These are phyloP conservation scores for Quercus cerris DNA, from an alignment of 306 rosid genomes.

Conservation along the genomic window DNA sequence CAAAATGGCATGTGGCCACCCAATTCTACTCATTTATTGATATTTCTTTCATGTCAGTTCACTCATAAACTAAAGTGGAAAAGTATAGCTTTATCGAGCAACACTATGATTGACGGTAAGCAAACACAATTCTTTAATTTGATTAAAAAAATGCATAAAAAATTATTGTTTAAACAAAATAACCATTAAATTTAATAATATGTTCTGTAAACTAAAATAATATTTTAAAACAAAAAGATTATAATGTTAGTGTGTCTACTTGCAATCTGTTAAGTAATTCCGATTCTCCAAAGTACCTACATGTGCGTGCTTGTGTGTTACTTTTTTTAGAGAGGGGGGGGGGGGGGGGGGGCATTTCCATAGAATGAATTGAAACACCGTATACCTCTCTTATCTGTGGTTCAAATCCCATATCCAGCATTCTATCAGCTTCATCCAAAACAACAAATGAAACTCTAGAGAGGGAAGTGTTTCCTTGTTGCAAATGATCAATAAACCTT, in stretches of 20 bases:
- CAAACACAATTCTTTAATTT: background rate
- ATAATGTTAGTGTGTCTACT: background rate
- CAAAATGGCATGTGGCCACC: background rate
- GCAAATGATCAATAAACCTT: constrained; percentile 84
- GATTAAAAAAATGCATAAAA: background rate
- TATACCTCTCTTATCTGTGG: constrained; percentile 82
- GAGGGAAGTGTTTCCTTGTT: constrained; percentile 78
- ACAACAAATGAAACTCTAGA: constrained; percentile 80
- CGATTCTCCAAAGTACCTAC: background rate
- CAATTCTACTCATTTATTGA: background rate
- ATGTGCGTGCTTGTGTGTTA: too few relatives aligned
- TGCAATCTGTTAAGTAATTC: background rate
- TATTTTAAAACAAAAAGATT: too few relatives aligned
- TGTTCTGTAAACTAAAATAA: background rate
- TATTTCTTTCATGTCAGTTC: background rate
- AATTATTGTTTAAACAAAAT: background rate
- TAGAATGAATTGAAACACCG: background rate
- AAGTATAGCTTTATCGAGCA: background rate
- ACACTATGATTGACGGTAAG: background rate
- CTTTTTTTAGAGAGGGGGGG: background rate
- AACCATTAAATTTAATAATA: background rate
- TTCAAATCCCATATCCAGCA: constrained; percentile 97
- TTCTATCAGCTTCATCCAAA: constrained; percentile 88
- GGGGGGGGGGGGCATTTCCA: background rate
- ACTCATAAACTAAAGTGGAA: background rate